A percentile compares a stretch with the other conserved stretches of the same genome.
Conservation (phyloP, 495 filamentous ascomycete species). For the Penicillium coffeae region DNA sequence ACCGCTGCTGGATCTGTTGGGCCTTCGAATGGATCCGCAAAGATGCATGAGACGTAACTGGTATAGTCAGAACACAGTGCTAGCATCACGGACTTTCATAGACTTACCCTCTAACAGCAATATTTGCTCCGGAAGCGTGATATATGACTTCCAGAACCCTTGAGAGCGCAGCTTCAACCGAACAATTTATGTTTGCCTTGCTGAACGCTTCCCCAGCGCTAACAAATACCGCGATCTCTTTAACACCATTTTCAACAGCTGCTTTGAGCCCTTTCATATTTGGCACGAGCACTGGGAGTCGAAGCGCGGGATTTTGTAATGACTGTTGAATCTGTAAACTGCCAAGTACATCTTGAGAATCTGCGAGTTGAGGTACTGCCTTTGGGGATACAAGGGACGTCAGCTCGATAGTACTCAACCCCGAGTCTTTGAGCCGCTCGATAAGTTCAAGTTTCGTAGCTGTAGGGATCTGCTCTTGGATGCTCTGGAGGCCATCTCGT, state of each 20-base stretch:
- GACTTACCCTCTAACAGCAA: constrained; percentile 39
- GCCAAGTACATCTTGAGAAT: constrained; percentile 32
- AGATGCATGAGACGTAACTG: constrained; percentile 46
- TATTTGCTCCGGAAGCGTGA: constrained; percentile 13
- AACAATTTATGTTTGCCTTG: constrained; percentile 41
- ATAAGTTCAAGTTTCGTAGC: constrained; percentile 39
- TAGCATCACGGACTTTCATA: neutral
- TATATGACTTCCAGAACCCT: constrained; percentile 23
- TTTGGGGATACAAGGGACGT: constrained; percentile 44
- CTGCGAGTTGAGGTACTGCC: constrained; percentile 40
- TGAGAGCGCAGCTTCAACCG: constrained; percentile 28
- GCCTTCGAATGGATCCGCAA: constrained; percentile 39
- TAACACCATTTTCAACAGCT: constrained; percentile 25
- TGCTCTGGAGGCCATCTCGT: constrained; percentile 46
- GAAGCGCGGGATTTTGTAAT: constrained; percentile 5
- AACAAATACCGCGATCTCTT: constrained; percentile 41
- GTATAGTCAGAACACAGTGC: neutral
- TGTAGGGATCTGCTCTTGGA: constrained; percentile 31
- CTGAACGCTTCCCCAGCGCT: constrained; percentile 44
- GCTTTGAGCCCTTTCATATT: constrained; percentile 40
- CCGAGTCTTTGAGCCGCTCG: constrained; percentile 22
- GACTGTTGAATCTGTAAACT: constrained; percentile 4
- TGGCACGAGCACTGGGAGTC: constrained; percentile 38
- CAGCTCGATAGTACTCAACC: constrained; percentile 37
- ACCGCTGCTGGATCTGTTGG: constrained; percentile 28